A percentile compares a stretch with the other conserved stretches of the same genome.
Evolutionary conservation across 176 grass and related monocot genomes (phyloP).

Genomic region (Eremochloa ophiuroides): DNA sequence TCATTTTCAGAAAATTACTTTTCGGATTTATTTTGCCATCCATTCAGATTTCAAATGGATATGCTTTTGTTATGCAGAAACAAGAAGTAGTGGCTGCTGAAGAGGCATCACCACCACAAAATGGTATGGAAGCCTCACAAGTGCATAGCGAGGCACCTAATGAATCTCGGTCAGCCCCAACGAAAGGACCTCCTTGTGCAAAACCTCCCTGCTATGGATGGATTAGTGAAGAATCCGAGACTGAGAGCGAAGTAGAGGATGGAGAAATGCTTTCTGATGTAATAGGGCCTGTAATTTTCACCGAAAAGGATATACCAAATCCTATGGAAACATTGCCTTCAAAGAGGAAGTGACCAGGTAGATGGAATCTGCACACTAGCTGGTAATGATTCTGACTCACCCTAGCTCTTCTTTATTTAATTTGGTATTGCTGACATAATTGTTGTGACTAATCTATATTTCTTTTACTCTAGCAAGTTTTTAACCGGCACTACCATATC

Average conservation of each 20-base stretch:
- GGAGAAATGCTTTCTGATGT: not conserved
- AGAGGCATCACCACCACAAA: not conserved
- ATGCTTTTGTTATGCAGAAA: not conserved
- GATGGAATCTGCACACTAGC: slow-evolving; percentile 11
- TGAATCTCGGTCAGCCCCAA: not conserved
- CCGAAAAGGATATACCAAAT: not conserved
- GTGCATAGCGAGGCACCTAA: not conserved
- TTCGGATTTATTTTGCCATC: not conserved
- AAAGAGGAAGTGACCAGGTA: not conserved
- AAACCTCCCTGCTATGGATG: slow-evolving; percentile 22
- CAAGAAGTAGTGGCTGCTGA: not conserved
- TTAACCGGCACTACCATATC: not conserved
- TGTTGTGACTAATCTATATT: not conserved
- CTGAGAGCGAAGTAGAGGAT: slow-evolving; percentile 12
- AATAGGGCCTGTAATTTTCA: not conserved
- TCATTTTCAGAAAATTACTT: not conserved
- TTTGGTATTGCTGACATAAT: not conserved
- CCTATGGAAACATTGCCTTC: not conserved
- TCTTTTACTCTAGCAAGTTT: not conserved
- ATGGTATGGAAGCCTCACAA: not conserved
- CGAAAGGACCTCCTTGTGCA: not conserved
- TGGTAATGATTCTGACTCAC: not conserved
- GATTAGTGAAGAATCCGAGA: not conserved
- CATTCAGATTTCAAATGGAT: not conserved
- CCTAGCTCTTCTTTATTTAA: not conserved